Evolutionary conservation across 2,329 filamentous ascomycete species (phyloP), one percentile per base, ranked within the genome.

Genomic region (Ploettnerulaceae sp.): DNA sequence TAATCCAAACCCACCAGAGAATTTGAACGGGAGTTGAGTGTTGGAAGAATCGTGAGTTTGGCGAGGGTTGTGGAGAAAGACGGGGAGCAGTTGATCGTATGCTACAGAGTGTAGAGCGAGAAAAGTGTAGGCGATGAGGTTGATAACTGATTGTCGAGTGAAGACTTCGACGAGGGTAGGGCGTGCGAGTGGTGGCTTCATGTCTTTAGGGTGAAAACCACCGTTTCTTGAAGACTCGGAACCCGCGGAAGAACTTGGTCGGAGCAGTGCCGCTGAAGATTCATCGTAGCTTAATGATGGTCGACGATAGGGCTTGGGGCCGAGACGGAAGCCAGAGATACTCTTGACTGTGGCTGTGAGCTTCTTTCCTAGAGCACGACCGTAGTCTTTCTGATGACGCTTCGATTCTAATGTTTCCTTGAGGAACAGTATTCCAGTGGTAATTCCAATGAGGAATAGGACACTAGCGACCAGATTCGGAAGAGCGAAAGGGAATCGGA

Each of bases 41-140:
- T 79, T 79, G 8, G 80, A 70, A 0, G 75, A 69, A 0, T 76
- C 66, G 4, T 71, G 66, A 4, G 73, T 61, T 57, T 81, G 73
- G 1, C 66, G 67, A 0, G 85, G 84, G 54, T 88, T 84, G 66
- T 95, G 86, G 60, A 96, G 76, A 64, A 95, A 95, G 1, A 96
- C 88, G 3, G 89, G 86, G 1, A 97, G 77, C 2, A 91, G 74
- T 61, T 95, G 89, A 66, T 97, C 91, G 61, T 82, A 96, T 1
- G 88, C 82, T 29, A 94, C 81, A 0, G 81, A 82, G 66, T 95
- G 89, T 38, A 94, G 75, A 0, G 89, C 86, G 14, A 97, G 73
- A 39, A 93, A 73, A 1, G 84, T 84, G 66, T 97, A 96, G 0
- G 83, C 76, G 2, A 87, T 52, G 1, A 97, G 72, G 54, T 90